Evolutionary conservation across 495 filamentous ascomycete genomes (phyloP).

Genomic region (Schizothecium vesticola): DNA sequence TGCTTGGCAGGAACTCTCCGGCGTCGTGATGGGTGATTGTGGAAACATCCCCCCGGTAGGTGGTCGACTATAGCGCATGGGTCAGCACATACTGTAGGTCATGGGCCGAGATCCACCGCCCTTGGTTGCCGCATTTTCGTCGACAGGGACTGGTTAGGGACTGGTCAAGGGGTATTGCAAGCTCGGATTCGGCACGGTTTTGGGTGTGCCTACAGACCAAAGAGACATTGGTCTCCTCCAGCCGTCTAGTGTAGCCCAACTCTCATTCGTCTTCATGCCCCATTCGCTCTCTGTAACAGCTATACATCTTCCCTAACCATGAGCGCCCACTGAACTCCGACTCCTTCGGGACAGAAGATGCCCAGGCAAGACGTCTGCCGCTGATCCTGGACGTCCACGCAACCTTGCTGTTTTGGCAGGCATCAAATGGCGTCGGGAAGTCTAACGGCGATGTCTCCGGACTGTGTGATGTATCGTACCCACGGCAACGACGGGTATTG

Average conservation of each 20-base stretch:
- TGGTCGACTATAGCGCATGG: neutral
- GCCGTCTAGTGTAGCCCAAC: neutral
- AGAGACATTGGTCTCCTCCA: neutral
- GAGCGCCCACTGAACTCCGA: neutral
- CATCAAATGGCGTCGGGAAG: slow-evolving; percentile 77
- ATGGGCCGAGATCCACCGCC: neutral
- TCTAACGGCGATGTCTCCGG: slow-evolving; percentile 88
- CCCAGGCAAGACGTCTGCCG: neutral
- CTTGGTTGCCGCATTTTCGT: neutral
- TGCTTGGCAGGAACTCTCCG: neutral
- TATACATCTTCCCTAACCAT: neutral
- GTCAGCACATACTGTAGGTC: neutral
- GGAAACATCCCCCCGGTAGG: neutral
- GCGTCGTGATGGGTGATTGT: too few relatives aligned
- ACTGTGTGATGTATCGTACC: slow-evolving; percentile 98
- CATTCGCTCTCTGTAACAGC: neutral
- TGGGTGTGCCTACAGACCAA: neutral
- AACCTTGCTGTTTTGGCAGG: too few relatives aligned
- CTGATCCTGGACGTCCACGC: neutral
- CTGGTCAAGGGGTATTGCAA: neutral
- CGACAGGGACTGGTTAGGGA: neutral
- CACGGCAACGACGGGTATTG: slow-evolving; percentile 98
- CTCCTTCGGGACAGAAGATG: neutral
- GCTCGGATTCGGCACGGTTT: neutral
- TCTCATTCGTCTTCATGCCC: neutral